Percentiles rank a stretch among this genome's conserved stretches.
These are phyloP conservation scores for Gracilaria domingensis DNA, from an alignment of 23 red algal species.

Conservation along the genomic window DNA sequence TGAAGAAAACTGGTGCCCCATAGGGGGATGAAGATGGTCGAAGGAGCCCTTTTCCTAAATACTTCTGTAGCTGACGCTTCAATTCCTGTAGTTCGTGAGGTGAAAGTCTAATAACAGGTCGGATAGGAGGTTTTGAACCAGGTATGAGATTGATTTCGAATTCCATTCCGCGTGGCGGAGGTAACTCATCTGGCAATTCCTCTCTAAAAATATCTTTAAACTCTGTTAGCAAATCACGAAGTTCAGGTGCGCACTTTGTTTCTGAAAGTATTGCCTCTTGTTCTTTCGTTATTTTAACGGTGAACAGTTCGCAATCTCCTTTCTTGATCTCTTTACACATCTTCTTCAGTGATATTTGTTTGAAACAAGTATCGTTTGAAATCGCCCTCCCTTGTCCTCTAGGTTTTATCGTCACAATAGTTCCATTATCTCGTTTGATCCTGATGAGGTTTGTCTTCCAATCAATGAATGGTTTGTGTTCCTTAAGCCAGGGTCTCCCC, in stretches of 20 bases:
- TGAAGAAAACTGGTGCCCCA: conserved; percentile 46
- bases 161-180: conserved; percentile 3
- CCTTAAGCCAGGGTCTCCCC: background rate
- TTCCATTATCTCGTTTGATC: no score
- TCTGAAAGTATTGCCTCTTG: background rate
- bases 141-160: conserved; percentile 14
- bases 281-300: background rate
- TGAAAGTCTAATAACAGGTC: conserved; percentile 1
- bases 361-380: background rate
- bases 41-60: conserved; percentile 24
- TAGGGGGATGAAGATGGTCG: conserved; percentile 15
- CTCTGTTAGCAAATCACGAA: conserved; percentile 14
- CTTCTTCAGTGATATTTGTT: conserved; percentile 34
- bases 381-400: background rate
- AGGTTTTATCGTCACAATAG: no score
- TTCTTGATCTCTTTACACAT: conserved; percentile 12
- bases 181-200: conserved; percentile 7
- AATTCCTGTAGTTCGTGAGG: conserved; percentile 25
- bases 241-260: background rate
- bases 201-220: conserved; percentile 23
- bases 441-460: no score
- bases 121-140: background rate
- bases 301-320: conserved; percentile 26
- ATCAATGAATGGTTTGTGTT: no score
- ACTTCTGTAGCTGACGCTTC: conserved; percentile 26